These are phyloP conservation scores for Fusarium equiseti DNA, from an alignment of 2,329 filamentous ascomycete genomes.

Conservation along the genomic window DNA sequence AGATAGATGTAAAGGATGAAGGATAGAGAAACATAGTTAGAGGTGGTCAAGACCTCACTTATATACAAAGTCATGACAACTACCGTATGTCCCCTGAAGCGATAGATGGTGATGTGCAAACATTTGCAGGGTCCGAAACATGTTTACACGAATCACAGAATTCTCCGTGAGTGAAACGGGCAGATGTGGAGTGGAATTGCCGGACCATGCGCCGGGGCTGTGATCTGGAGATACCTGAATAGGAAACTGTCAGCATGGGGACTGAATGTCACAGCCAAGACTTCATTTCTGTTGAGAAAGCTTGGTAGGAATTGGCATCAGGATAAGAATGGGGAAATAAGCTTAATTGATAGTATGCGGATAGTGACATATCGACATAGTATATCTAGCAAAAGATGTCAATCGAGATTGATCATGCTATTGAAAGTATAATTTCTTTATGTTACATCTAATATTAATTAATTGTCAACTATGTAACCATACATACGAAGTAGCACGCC, in stretches of 20 bases:
- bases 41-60: conserved; percentile 7
- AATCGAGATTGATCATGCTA: not conserved
- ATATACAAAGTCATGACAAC: conserved; percentile 38
- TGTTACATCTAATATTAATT: not conserved
- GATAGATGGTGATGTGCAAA: conserved; percentile 18
- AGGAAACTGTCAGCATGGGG: not conserved
- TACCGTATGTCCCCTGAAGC: not conserved
- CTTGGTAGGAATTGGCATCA: not conserved
- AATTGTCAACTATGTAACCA: not conserved
- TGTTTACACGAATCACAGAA: conserved; percentile 42
- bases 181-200: conserved; percentile 10
- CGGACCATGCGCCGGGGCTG: conserved; percentile 6
- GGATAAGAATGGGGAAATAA: not conserved
- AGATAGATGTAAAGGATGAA: conserved; percentile 27
- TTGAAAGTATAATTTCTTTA: not conserved
- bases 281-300: not conserved
- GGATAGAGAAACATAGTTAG: conserved; percentile 1
- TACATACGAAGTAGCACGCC: not conserved
- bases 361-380: not conserved
- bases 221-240: not conserved
- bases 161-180: conserved; percentile 41
- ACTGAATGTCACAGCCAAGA: not conserved
- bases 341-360: not conserved
- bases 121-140: conserved; percentile 15
- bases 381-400: not conserved